phyloP scores from a whole-genome alignment of 169 alveolate species.

The Plasmodium malariae region DNA sequence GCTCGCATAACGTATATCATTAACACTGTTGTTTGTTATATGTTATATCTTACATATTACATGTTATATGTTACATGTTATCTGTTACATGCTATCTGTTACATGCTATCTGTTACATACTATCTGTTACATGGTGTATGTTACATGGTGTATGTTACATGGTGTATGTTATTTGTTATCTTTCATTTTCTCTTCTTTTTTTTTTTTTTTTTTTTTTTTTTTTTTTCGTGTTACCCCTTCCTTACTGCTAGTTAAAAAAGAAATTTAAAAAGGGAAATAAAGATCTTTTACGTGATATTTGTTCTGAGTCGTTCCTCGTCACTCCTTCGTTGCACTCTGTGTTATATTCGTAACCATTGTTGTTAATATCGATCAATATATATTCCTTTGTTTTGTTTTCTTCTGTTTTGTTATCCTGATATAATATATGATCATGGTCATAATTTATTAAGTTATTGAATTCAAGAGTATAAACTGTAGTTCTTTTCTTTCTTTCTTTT shows the following conservation, averaged over 20 bases:
- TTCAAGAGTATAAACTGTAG: conserved; percentile 62
- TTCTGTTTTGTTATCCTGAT: background rate
- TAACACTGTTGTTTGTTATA: no score
- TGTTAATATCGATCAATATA: background rate
- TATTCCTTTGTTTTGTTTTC: background rate
- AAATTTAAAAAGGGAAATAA: conserved; percentile 35
- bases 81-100: no score
- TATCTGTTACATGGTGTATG: no score
- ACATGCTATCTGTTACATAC: no score
- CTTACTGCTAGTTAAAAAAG: conserved; percentile 6
- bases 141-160: no score
- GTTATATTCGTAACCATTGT: background rate
- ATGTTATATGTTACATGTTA: no score
- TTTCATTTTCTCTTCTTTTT: no score
- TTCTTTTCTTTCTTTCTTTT: conserved; percentile 37
- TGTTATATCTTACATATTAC: no score
- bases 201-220: no score
- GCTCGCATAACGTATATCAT: no score
- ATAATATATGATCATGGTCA: conserved; percentile 1
- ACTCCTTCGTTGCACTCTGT: background rate
- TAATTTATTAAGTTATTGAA: conserved; percentile 27
- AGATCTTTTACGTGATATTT: conserved; percentile 30
- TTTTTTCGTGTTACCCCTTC: no score
- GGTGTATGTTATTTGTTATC: no score
- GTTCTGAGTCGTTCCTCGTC: background rate